Evolutionary conservation across 129 eudicot genomes (phyloP).

Genomic region (Saposhnikovia divaricata): DNA sequence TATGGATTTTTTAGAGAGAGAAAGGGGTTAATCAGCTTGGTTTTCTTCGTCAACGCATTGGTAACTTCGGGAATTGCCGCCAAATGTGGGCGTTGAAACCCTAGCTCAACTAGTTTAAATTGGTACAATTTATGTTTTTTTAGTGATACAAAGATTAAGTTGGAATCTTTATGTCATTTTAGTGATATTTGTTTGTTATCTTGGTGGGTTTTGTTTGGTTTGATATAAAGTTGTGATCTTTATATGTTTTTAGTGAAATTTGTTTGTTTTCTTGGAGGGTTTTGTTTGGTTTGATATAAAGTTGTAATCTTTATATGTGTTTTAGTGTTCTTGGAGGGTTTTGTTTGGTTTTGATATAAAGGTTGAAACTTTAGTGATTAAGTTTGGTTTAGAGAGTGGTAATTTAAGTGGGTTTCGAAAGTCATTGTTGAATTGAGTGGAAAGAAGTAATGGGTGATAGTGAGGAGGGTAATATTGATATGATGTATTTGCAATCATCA

Average conservation of each 20-base stretch:
- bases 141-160: not conserved
- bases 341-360: slow-evolving; percentile 10
- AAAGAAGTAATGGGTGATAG: slow-evolving; percentile 54
- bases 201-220: not conserved
- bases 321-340: not conserved
- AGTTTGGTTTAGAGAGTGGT: slow-evolving; percentile 4
- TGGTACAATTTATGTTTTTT: not conserved
- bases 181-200: slow-evolving; percentile 1
- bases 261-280: not conserved
- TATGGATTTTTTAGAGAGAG: slow-evolving; percentile 2
- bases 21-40: slow-evolving; percentile 19
- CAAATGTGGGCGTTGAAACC: slow-evolving; percentile 47
- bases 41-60: slow-evolving; percentile 23
- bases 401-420: not conserved
- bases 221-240: not conserved
- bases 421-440: slow-evolving; percentile 12
- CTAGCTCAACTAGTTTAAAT: slow-evolving; percentile 18
- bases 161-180: slow-evolving; percentile 13
- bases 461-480: slow-evolving; percentile 55
- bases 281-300: slow-evolving; percentile 5
- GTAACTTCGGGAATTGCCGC: slow-evolving; percentile 6
- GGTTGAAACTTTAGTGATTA: not conserved
- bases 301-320: not conserved
- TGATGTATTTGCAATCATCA: slow-evolving; percentile 60
- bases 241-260: slow-evolving; percentile 3